Evolutionary conservation across 2,329 filamentous ascomycete species (phyloP), one percentile per base, ranked within the genome.

Genomic region (Neofusicoccum kwambonambiense): DNA sequence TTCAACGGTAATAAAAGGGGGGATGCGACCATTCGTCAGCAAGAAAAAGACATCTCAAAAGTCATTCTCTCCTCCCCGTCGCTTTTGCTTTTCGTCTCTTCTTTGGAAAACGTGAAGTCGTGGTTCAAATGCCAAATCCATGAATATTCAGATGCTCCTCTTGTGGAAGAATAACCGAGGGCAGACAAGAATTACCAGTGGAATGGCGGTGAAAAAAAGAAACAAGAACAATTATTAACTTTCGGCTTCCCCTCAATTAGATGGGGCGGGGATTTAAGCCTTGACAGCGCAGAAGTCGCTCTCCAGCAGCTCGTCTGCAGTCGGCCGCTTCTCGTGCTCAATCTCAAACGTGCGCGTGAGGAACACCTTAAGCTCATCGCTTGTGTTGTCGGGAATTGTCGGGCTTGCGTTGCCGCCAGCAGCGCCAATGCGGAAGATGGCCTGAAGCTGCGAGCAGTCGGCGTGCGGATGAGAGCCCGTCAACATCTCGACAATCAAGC

Each of bases 401-500:
- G 95, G 95, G 50, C 91, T 89, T 27, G 93, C 92, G 77, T 92
- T 90, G 69, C 90, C 89, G 69, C 90, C 93, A 9, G 52, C 56
- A 44, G 93, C 93, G 39, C 81, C 81, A 75, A 99, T 98, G 81
- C 97, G 97, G 84, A 99, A 99, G 74, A 99, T 97, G 66, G 95
- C 95, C 77, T 99, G 95, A 68, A 99, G 83, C 78, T 99, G 96
- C 66, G 92, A 96, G 82, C 93, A 97, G 79, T 97, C 94, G 0
- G 95, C 95, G 84, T 97, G 97, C 1, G 95, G 95, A 76, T 98
- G 95, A 50, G 88, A 90, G 64, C 95, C 95, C 12, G 95, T 98
- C 84, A 98, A 97, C 95, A 99, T 99, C 82, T 99, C 95, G 27
- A 99, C 94, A 13, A 99, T 92, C 60, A 99, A 83, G 76, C 95